Evolutionary conservation across 2,329 filamentous ascomycete species (phyloP).

Genomic region (Teratosphaeria viscida): DNA sequence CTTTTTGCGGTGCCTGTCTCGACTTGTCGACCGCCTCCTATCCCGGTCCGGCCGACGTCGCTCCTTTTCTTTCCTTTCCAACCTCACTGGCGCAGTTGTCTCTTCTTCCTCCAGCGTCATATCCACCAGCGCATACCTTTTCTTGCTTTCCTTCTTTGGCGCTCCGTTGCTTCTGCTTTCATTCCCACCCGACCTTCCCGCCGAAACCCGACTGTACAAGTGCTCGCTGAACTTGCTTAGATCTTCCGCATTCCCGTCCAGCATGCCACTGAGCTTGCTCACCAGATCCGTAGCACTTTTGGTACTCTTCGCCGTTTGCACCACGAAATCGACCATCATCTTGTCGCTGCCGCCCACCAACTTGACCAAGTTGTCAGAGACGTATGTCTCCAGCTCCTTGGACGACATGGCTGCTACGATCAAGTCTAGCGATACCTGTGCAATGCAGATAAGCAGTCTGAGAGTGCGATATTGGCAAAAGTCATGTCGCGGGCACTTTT

Average conservation of each 20-base stretch:
- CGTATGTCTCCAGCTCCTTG: conserved; percentile 24
- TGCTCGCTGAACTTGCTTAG: conserved; percentile 39
- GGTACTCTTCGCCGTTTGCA: conserved; percentile 42
- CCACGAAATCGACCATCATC: conserved; percentile 47
- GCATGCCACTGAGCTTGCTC: conserved; percentile 42
- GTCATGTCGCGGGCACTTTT: background rate
- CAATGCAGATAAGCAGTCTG: no score
- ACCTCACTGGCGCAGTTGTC: conserved; percentile 10
- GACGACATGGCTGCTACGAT: background rate
- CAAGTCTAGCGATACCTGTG: no score
- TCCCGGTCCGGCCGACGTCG: conserved; percentile 30
- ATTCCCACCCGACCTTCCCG: conserved; percentile 17
- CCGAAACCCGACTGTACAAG: conserved; percentile 29
- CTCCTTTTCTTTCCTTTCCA: conserved; percentile 22
- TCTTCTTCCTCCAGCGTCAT: conserved; percentile 40
- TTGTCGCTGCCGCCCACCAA: conserved; percentile 46
- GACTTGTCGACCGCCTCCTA: conserved; percentile 20
- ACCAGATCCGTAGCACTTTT: conserved; percentile 38
- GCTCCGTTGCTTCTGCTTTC: conserved; percentile 8
- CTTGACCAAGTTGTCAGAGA: conserved; percentile 42
- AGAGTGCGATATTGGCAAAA: background rate
- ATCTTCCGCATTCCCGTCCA: conserved; percentile 39
- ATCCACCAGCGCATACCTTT: conserved; percentile 44
- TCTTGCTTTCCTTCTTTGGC: conserved; percentile 29
- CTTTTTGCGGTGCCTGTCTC: conserved; percentile 38